These are phyloP conservation scores for Santalum album DNA, from an alignment of 164 flowering plant genomes.

Conservation along the genomic window DNA sequence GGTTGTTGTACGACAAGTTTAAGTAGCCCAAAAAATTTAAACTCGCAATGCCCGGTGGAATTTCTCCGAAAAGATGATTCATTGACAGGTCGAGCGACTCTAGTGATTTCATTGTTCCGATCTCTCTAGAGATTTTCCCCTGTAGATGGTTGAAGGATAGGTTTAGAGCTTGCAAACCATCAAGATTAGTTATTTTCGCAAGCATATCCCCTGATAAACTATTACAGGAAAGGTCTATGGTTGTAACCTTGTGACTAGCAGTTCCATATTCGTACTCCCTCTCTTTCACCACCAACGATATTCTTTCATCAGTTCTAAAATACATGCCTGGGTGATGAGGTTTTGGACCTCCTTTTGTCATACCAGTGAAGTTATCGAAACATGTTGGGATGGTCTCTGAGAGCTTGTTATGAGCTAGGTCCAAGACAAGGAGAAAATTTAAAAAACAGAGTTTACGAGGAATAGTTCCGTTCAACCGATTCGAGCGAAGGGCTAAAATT, in stretches of 20 bases:
- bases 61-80: background rate
- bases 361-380: background rate
- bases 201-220: background rate
- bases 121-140: background rate
- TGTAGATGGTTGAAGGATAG: background rate
- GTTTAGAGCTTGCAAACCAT: background rate
- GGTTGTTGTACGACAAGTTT: background rate
- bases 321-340: background rate
- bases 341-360: background rate
- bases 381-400: background rate
- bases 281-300: background rate
- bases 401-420: background rate
- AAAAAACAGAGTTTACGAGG: background rate
- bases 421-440: background rate
- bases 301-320: background rate
- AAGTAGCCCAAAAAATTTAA: background rate
- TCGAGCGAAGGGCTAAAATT: no score
- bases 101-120: background rate
- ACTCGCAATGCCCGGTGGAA: background rate
- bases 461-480: background rate
- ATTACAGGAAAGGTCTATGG: background rate
- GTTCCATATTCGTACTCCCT: background rate
- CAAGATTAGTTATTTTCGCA: background rate
- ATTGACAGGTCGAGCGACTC: background rate
- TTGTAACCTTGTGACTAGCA: background rate